phyloP scores from a whole-genome alignment of 108 stramenopile genomes.

The Mayamaea pseudoterrestris region DNA sequence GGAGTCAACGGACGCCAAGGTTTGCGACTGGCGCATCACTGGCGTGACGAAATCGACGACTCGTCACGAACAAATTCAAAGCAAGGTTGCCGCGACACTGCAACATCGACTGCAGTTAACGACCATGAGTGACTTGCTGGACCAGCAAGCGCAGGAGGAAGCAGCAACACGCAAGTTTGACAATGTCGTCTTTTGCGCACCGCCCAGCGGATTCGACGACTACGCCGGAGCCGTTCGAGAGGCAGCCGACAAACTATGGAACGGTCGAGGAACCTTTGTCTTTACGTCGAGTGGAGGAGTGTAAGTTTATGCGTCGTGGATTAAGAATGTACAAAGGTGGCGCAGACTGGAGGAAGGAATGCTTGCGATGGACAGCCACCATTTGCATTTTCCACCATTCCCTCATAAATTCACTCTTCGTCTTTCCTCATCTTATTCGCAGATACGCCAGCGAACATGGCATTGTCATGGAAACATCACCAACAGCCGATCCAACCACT shows the following conservation, averaged over 20 bases:
- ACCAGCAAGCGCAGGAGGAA: too few species aligned
- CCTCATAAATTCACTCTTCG: background rate
- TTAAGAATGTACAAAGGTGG: too few species aligned
- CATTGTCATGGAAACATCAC: slow-evolving; percentile 44
- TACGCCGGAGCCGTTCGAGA: slow-evolving; percentile 51
- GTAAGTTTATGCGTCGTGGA: slow-evolving; percentile 26
- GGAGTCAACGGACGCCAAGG: slow-evolving; percentile 19
- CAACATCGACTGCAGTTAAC: slow-evolving; percentile 26
- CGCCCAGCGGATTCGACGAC: slow-evolving; percentile 80
- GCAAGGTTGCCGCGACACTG: slow-evolving; percentile 17
- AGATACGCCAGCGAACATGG: slow-evolving; percentile 30
- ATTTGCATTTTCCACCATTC: too few species aligned
- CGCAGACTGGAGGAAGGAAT: too few species aligned
- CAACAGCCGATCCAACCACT: slow-evolving; percentile 22
- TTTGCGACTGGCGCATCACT: too few species aligned
- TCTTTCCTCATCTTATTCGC: background rate
- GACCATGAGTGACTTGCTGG: slow-evolving; percentile 35
- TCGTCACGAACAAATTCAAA: slow-evolving; percentile 43
- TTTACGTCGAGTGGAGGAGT: slow-evolving; percentile 80
- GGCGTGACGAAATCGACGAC: slow-evolving; percentile 65
- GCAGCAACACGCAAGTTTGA: slow-evolving; percentile 20
- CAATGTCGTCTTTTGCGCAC: slow-evolving; percentile 83
- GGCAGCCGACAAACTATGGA: slow-evolving; percentile 36
- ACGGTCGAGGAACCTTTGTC: slow-evolving; percentile 53
- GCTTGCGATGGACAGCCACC: too few species aligned